A percentile compares a stretch with the other conserved stretches of the same genome.
phyloP scores from a whole-genome alignment of 805 yeast species.

The Grigorovia humatica region DNA sequence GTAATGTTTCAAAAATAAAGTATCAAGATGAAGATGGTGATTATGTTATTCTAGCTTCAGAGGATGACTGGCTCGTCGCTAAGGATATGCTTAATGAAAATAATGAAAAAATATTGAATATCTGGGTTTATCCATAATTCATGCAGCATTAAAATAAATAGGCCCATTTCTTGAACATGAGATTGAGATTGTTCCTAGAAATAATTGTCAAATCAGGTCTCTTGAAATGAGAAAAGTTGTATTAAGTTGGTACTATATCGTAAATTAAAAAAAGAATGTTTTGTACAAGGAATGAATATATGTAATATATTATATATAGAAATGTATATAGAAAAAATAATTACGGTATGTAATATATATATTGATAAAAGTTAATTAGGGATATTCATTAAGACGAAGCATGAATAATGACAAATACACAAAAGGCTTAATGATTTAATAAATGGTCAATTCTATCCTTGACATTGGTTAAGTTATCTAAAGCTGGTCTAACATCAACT shows the following conservation, averaged over 20 bases:
- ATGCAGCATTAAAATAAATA: too few species aligned
- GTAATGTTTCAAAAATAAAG: constrained; percentile 45
- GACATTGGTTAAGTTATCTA: constrained; percentile 56
- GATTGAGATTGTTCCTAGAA: too few species aligned
- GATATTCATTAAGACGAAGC: neutral
- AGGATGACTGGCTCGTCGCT: constrained; percentile 84
- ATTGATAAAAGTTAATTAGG: neutral
- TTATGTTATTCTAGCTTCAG: constrained; percentile 70
- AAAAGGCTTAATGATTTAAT: constrained; percentile 17
- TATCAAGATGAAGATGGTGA: constrained; percentile 96
- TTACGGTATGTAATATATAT: too few species aligned
- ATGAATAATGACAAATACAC: too few species aligned
- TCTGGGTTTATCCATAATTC: constrained; percentile 28
- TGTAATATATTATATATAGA: too few species aligned
- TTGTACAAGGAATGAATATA: neutral
- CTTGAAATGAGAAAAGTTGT: too few species aligned
- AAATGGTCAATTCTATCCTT: constrained; percentile 61
- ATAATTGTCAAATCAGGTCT: too few species aligned
- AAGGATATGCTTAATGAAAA: constrained; percentile 53
- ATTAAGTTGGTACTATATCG: too few species aligned
- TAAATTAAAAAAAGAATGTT: too few species aligned
- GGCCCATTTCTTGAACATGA: neutral
- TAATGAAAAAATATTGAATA: constrained; percentile 37
- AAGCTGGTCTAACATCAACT: constrained; percentile 91
- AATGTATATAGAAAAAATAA: too few species aligned